phyloP scores from a whole-genome alignment of 176 grass and related monocot species.

The Avena eriantha region DNA sequence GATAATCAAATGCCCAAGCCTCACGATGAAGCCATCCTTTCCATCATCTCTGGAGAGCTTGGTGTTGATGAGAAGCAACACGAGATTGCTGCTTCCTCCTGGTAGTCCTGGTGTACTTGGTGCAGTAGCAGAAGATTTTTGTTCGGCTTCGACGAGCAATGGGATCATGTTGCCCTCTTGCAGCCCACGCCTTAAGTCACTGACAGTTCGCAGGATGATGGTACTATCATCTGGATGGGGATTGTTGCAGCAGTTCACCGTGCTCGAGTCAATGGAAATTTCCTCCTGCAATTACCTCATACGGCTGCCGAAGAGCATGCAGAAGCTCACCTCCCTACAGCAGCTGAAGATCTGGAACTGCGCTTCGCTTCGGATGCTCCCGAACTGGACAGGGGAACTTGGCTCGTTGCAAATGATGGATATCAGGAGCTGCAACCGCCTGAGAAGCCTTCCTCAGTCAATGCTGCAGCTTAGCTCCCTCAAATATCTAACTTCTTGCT shows the following conservation, averaged over 20 bases:
- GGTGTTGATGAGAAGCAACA: background rate
- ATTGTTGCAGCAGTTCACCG: background rate
- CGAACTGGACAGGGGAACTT: background rate
- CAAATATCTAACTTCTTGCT: too few relatives aligned
- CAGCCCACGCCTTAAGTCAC: background rate
- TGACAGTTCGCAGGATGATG: background rate
- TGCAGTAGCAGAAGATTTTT: background rate
- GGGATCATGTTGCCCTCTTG: background rate
- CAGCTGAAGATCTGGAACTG: constrained; percentile 9
- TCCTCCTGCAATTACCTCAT: background rate
- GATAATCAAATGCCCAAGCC: background rate
- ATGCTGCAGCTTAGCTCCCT: background rate
- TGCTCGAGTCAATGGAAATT: background rate
- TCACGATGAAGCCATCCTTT: background rate
- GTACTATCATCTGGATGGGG: background rate
- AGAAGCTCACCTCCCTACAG: background rate
- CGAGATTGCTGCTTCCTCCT: background rate
- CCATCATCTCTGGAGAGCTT: background rate
- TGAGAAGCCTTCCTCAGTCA: background rate
- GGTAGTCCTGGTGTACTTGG: background rate
- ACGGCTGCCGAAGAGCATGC: background rate
- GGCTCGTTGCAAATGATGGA: background rate
- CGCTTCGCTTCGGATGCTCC: background rate
- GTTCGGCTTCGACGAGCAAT: background rate
- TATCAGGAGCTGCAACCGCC: background rate